Evolutionary conservation across 2,329 filamentous ascomycete genomes (phyloP), one percentile per base, ranked within the genome.

Genomic region (Hypoxylon rubiginosum): DNA sequence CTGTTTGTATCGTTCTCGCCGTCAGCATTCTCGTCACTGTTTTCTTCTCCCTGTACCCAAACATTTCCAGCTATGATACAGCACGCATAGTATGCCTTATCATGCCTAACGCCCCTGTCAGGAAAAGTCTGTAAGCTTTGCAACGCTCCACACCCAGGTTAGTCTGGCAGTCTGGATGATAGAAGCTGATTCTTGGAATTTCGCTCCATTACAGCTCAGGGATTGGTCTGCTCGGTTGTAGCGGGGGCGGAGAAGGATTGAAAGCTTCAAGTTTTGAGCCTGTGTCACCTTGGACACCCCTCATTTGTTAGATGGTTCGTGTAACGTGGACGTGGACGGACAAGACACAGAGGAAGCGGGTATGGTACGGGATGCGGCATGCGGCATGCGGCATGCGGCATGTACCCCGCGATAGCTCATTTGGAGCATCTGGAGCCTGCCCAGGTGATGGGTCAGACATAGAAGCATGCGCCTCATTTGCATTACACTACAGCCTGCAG

Each of bases 381-480:
- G n/a, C n/a, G n/a, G n/a, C n/a, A n/a, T 36, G n/a, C 30, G 30
- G 30, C 9, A 17, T n/a, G 36, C 36, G 36, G 36, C n/a, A 43
- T 43, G 32, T 34, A 43, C 39, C 39, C 39, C 39, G 56, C 62
- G 34, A 61, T 58, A 50, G 41, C 24, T 50, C 45, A n/a, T 15
- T 41, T n/a, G 36, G 36, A 17, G 36, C 36, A n/a, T n/a, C 26
- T 28, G 26, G 26, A 28, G 26, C 26, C 26, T 28, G 26, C 3
- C 7, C 7, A 7, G 26, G n/a, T 19, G n/a, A 43, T 19, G n/a
- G 39, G 39, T 48, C 34, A 46, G 34, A 39, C 34, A 46, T 45
- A 39, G 36, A 36, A 55, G 41, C 45, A 58, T 66, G 63, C 63
- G 63, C 63, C 63, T 66, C 63, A 58, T 57, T 51, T n/a, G 51